A percentile compares a stretch with the other conserved stretches of the same genome.
These are phyloP conservation scores for Claviceps spartinae DNA, from an alignment of 2,329 filamentous ascomycete genomes.

Conservation along the genomic window DNA sequence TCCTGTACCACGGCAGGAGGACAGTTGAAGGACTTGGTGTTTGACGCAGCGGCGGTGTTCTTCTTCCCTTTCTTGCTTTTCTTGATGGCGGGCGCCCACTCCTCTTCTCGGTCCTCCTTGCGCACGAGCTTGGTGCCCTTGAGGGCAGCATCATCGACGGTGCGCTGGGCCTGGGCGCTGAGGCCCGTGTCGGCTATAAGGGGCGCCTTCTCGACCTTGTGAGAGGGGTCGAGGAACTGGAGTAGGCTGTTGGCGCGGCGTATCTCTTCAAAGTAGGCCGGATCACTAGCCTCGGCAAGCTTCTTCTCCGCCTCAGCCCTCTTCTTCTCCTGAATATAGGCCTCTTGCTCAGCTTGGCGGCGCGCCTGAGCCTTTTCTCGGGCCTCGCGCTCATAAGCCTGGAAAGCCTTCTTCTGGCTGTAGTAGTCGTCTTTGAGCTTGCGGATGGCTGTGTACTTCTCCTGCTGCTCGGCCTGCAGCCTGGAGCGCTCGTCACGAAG, in stretches of 20 bases:
- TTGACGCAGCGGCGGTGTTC: slow-evolving; percentile 32
- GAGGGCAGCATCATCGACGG: slow-evolving; percentile 67
- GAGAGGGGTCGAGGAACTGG: slow-evolving; percentile 74
- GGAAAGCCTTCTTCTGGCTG: slow-evolving; percentile 65
- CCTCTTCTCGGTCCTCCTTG: slow-evolving; percentile 81
- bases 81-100: slow-evolving; percentile 70
- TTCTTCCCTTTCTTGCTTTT: slow-evolving; percentile 79
- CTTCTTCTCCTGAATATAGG: slow-evolving; percentile 56
- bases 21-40: slow-evolving; percentile 57
- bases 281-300: slow-evolving; percentile 69
- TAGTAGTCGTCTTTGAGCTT: slow-evolving; percentile 86
- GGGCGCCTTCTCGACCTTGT: slow-evolving; percentile 51
- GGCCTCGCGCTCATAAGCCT: slow-evolving; percentile 71
- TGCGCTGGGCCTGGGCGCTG: slow-evolving; percentile 66
- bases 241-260: slow-evolving; percentile 77
- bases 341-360: slow-evolving; percentile 67
- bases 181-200: slow-evolving; percentile 57
- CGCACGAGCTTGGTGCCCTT: slow-evolving; percentile 74
- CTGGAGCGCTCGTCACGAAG: slow-evolving; percentile 78
- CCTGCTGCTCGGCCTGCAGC: slow-evolving; percentile 73
- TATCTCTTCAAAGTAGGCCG: slow-evolving; percentile 88
- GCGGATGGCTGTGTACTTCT: slow-evolving; percentile 69
- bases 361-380: slow-evolving; percentile 65
- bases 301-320: slow-evolving; percentile 64
- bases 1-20: slow-evolving; percentile 88